Evolutionary conservation across 345 rosid species (phyloP).

Genomic region (Sonneratia alba): DNA sequence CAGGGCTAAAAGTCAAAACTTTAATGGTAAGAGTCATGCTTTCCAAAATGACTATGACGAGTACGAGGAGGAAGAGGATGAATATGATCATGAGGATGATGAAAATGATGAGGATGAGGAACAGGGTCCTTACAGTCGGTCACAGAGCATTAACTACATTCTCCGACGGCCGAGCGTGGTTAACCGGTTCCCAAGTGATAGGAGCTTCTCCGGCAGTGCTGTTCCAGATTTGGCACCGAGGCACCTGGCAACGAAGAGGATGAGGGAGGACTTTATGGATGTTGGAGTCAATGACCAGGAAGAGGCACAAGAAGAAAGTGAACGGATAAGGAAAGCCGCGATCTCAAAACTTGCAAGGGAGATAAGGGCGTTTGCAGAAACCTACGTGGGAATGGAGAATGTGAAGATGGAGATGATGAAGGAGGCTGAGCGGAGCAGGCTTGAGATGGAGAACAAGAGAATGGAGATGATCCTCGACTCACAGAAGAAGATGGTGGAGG

Average conservation of each 20-base stretch:
- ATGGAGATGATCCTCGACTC: conserved; percentile 44
- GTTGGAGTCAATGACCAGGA: conserved; percentile 1
- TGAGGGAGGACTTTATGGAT: conserved; percentile 15
- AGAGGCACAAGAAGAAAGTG: conserved; percentile 7
- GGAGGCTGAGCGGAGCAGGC: conserved; percentile 46
- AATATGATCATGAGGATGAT: conserved; percentile 8
- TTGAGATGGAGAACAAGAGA: conserved; percentile 63
- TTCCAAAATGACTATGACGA: conserved; percentile 7
- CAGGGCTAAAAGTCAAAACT: conserved; percentile 9
- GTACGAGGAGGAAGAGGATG: conserved; percentile 15
- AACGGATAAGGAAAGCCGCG: conserved; percentile 16
- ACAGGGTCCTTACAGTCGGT: conserved; percentile 28
- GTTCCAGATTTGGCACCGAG: conserved; percentile 20
- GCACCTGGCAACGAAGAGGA: conserved; percentile 15
- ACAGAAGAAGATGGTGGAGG: conserved; percentile 44
- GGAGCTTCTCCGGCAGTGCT: conserved; percentile 7
- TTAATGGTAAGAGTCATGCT: background rate
- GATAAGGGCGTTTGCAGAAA: conserved; percentile 50
- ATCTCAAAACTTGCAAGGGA: conserved; percentile 39
- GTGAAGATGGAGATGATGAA: conserved; percentile 58
- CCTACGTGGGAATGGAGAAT: conserved; percentile 47
- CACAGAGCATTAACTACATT: conserved; percentile 56
- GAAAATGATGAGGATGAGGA: conserved; percentile 25
- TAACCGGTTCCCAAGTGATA: conserved; percentile 37
- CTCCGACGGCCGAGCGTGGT: conserved; percentile 40